Base-by-base conservation (phyloP, 1,284 basidiomycete genomes). In the Pseudomicrostroma phylloplanum region DNA sequence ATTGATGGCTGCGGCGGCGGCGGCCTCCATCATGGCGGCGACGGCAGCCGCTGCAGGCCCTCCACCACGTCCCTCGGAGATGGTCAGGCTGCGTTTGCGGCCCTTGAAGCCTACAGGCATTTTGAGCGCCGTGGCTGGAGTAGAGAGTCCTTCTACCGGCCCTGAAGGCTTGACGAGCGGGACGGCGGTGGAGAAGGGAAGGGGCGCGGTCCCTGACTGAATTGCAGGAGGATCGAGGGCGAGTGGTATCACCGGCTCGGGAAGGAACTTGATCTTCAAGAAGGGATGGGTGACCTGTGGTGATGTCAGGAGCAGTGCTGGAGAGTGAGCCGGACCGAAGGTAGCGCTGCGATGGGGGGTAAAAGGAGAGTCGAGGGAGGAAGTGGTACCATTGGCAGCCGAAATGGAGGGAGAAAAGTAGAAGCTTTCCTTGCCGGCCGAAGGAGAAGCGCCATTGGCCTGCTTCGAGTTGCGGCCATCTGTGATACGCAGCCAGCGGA, bases 11-110 rank as follows among this genome's bases (percentile, higher is more conserved):
- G 51, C 51, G 25, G 21, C 17, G 51, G 51, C 51, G 6, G 51
- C 51, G 7, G 51, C 51, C 13, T 54, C 51, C 51, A 54, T 15
- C 17, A 15, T 25, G 15, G 51, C 51, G 8, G 19, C 21, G 15
- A 26, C 51, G 13, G n/a, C 21, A 23, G 51, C 21, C 2, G 51
- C 51, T 54, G 51, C n/a, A 25, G 21, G 21, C 13, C 21, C 21
- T 15, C 21, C 51, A 7, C 21, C 19, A 13, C 21, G 51, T 23
- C 51, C 51, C 21, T 54, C 51, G 3, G 51, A 54, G 21, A 54
- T 54, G 51, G 51, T 54, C 51, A 54, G 21, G 25, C 51, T 54
- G 51, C 51, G 51, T 54, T 54, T 54, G 2, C 51, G 51, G 21
- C 51, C 51, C 13, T 54, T 54, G 51, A 26, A 54, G 21, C 51